These are phyloP conservation scores for Alloteropsis semialata DNA, from an alignment of 176 grass and related monocot species.

Conservation along the genomic window DNA sequence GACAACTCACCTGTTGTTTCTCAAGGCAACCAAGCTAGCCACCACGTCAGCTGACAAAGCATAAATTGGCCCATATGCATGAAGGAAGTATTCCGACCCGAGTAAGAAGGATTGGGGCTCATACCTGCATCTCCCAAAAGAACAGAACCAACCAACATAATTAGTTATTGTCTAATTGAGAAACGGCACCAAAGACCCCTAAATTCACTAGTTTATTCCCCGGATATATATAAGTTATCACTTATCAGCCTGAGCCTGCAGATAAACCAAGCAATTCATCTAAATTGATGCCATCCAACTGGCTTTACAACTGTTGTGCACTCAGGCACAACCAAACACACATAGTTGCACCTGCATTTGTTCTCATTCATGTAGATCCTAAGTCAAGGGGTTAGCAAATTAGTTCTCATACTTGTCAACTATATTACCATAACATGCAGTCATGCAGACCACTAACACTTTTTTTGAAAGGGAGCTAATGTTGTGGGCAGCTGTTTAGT, in stretches of 20 bases:
- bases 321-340: not conserved
- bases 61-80: conserved; percentile 98
- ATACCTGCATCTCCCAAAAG: conserved; percentile 56
- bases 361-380: not conserved
- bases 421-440: not conserved
- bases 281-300: not conserved
- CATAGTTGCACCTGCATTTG: not conserved
- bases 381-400: not conserved
- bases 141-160: not conserved
- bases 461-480: not conserved
- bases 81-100: conserved; percentile 92
- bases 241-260: not conserved
- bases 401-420: not conserved
- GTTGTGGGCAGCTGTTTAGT: not conserved
- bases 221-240: not conserved
- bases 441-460: not conserved
- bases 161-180: not conserved
- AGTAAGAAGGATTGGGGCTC: conserved; percentile 86
- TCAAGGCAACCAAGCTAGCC: conserved; percentile 81
- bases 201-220: not conserved
- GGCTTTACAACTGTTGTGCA: not conserved
- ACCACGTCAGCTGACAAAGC: conserved; percentile 98
- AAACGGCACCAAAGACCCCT: not conserved
- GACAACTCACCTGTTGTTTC: conserved; percentile 79
- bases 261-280: not conserved